Conservation (phyloP, 2,329 filamentous ascomycete species). For the Escovopsis sp. region DNA sequence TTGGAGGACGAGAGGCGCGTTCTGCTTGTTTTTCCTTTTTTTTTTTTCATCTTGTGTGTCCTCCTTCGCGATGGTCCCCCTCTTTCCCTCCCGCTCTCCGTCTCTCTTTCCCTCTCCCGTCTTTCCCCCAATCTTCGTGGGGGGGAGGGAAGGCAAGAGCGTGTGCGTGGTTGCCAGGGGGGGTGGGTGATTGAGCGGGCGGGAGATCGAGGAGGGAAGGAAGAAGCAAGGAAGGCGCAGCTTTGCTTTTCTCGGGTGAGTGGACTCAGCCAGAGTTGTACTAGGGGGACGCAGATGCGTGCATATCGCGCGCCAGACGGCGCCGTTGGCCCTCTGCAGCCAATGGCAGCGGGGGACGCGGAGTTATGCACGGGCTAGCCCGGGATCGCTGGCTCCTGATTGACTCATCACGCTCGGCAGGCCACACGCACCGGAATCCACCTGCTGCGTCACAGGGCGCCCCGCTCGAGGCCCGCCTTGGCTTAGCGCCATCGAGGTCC, state of each 20-base stretch:
- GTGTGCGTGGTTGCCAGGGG: slow-evolving; percentile 4
- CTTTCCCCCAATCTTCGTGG: slow-evolving; percentile 1
- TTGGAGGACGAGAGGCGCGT: too few species aligned
- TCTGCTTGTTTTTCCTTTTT: too few species aligned
- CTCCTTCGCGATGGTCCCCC: too few species aligned
- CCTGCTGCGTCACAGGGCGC: too few species aligned
- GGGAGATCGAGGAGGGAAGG: background rate
- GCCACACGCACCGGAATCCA: too few species aligned
- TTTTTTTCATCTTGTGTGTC: too few species aligned
- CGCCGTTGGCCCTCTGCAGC: slow-evolving; percentile 9
- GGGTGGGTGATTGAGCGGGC: too few species aligned
- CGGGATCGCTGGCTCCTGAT: slow-evolving; percentile 11
- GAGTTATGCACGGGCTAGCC: slow-evolving; percentile 11
- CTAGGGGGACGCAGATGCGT: slow-evolving; percentile 3
- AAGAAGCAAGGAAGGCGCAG: slow-evolving; percentile 1
- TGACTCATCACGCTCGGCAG: slow-evolving; percentile 1
- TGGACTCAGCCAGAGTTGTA: background rate
- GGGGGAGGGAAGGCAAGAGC: background rate
- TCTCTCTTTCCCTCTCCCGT: background rate
- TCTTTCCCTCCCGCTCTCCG: too few species aligned
- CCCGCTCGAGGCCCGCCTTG: too few species aligned
- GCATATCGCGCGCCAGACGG: slow-evolving; percentile 9
- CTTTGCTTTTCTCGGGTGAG: background rate
- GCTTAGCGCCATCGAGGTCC: too few species aligned
- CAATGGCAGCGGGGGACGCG: slow-evolving; percentile 8